phyloP scores from a whole-genome alignment of 2,329 filamentous ascomycete species.

The Alternaria angustiovoidea region DNA sequence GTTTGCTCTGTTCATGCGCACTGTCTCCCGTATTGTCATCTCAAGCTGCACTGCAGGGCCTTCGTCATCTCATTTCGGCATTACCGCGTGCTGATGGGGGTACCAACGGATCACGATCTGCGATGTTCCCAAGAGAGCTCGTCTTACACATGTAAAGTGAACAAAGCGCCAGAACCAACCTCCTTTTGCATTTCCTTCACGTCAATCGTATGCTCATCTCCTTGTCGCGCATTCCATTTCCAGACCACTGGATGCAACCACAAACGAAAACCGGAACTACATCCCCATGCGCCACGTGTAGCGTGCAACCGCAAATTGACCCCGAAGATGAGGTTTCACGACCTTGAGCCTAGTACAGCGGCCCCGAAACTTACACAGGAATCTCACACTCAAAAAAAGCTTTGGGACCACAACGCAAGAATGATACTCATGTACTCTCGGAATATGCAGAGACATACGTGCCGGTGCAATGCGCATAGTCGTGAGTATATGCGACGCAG shows the following conservation, averaged over 20 bases:
- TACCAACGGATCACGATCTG: slow-evolving; percentile 14
- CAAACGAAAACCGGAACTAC: slow-evolving; percentile 21
- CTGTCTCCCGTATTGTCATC: slow-evolving; percentile 30
- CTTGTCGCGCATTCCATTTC: slow-evolving; percentile 25
- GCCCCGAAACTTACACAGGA: slow-evolving; percentile 6
- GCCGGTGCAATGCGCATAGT: slow-evolving; percentile 2
- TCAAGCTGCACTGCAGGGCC: slow-evolving; percentile 6
- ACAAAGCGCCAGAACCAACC: slow-evolving; percentile 7
- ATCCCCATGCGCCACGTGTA: slow-evolving; percentile 23
- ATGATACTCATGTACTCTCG: slow-evolving; percentile 3
- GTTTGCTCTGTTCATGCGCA: slow-evolving; percentile 19
- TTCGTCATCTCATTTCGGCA: slow-evolving; percentile 15
- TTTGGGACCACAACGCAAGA: not conserved
- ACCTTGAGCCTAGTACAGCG: slow-evolving; percentile 23
- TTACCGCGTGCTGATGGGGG: slow-evolving; percentile 13
- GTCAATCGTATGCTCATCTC: slow-evolving; percentile 17
- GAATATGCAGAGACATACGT: slow-evolving; percentile 6
- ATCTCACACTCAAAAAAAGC: slow-evolving; percentile 1
- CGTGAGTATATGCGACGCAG: slow-evolving; percentile 14
- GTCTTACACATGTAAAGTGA: slow-evolving; percentile 9
- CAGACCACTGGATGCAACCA: slow-evolving; percentile 25
- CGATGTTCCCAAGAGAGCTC: slow-evolving; percentile 6
- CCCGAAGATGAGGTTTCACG: slow-evolving; percentile 22
- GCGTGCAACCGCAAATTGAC: slow-evolving; percentile 21
- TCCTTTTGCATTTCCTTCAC: slow-evolving; percentile 16